Base-by-base conservation (phyloP, 2,329 filamentous ascomycete genomes). In the Paraphaeosphaeria sporulosa region DNA sequence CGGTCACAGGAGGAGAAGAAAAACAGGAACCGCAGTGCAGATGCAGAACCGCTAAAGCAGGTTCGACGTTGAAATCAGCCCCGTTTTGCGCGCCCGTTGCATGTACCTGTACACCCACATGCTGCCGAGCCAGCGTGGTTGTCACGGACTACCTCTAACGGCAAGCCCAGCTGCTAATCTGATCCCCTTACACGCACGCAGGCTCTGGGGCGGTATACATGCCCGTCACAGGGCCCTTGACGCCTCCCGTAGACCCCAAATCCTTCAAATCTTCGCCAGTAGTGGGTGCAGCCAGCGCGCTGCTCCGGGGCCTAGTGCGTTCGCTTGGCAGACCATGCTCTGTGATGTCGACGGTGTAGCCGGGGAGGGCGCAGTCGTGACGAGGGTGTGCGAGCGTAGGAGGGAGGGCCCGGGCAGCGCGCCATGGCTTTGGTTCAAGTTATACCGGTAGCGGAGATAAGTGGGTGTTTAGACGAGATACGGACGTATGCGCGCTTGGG, bases 401-500 rank as follows among this genome's bases (percentile, higher is more conserved):
- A 34, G 27, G 2, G 30, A 30, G n/a, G 25, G 47, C 47, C 32
- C 47, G 47, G 32, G 47, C 47, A 27, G 32, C n/a, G 32, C 25
- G 47, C 27, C 19, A 49, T 4, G 25, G 25, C 15, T 19, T 32
- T 32, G 32, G 25, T 13, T 6, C 9, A 17, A 7, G 46, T n/a
- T n/a, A 27, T 15, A 6, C 4, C 8, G 27, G n/a, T 21, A 9
- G 27, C 25, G 30, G 47, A n/a, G 3, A 32, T 50, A 50, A 6
- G n/a, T 50, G 48, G 9, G 13, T 50, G n/a, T 10, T 38, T 13
- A 34, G 17, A 19, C 40, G 47, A 49, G 27, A 36, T 50, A 50
- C 30, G 48, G 48, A 50, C 48, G 48, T 50, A 38, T 17, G 19
- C 48, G 12, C 40, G n/a, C 40, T 43, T 43, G 40, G 40, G 17